These are phyloP conservation scores for Xylariaceae sp. DNA, from an alignment of 2,329 filamentous ascomycete genomes.

Conservation along the genomic window DNA sequence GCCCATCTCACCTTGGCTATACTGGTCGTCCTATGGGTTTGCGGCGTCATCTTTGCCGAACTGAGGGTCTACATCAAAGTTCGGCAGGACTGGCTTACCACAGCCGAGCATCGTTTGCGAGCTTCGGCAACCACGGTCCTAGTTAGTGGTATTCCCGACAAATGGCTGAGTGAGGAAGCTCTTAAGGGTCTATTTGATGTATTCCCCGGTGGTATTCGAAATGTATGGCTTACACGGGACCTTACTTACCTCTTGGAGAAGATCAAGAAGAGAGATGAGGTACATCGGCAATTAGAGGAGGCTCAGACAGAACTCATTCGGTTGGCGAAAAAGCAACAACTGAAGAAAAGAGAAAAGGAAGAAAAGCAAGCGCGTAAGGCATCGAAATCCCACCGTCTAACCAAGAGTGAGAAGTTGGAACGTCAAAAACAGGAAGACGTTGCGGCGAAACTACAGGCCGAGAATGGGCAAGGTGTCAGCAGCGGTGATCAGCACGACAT, in stretches of 20 bases:
- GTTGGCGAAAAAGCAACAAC: conserved; percentile 70
- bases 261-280: conserved; percentile 66
- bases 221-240: conserved; percentile 95
- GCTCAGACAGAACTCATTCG: conserved; percentile 84
- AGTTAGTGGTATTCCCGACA: conserved; percentile 82
- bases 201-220: conserved; percentile 89
- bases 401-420: conserved; percentile 47
- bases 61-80: conserved; percentile 85
- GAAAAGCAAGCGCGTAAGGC: conserved; percentile 61
- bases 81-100: conserved; percentile 89
- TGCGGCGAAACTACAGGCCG: conserved; percentile 48
- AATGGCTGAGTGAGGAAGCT: conserved; percentile 83
- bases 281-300: conserved; percentile 69
- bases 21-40: conserved; percentile 75
- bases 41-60: conserved; percentile 81
- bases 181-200: conserved; percentile 86
- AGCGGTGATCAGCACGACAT: conserved; percentile 51
- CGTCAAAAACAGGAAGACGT: conserved; percentile 47
- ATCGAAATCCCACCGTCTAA: conserved; percentile 44
- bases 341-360: conserved; percentile 61
- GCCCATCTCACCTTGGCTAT: conserved; percentile 80
- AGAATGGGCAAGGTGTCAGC: conserved; percentile 45
- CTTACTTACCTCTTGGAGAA: conserved; percentile 80
- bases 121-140: conserved; percentile 95
- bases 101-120: conserved; percentile 85